These are phyloP conservation scores for Claviceps africana DNA, from an alignment of 2,329 filamentous ascomycete species.

Conservation along the genomic window DNA sequence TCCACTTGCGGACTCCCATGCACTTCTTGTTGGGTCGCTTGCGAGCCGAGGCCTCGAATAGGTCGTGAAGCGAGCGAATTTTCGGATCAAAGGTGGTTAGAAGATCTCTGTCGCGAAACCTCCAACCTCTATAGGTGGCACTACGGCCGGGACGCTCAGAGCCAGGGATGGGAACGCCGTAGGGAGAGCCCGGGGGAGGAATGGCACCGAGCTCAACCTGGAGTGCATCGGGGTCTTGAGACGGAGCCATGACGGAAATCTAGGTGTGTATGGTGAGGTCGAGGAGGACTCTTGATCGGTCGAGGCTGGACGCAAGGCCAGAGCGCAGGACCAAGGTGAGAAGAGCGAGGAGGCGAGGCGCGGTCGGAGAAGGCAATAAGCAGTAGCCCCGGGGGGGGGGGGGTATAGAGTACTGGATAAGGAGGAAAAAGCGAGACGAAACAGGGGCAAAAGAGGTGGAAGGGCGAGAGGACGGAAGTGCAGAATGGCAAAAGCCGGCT, in stretches of 20 bases:
- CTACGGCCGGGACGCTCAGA: conserved; percentile 59
- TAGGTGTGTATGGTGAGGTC: not conserved
- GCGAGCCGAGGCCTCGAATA: conserved; percentile 57
- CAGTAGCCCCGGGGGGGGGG: not conserved
- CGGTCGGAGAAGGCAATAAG: not conserved
- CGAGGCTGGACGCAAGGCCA: not conserved
- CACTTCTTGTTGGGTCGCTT: conserved; percentile 54
- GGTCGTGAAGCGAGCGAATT: conserved; percentile 60
- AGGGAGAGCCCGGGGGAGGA: conserved; percentile 63
- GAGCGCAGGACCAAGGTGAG: not conserved
- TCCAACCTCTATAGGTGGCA: conserved; percentile 72
- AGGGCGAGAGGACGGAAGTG: not conserved
- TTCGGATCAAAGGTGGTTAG: conserved; percentile 59
- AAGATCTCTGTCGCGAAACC: conserved; percentile 55
- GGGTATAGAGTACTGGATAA: not conserved
- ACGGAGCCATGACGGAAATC: conserved; percentile 16
- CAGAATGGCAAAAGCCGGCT: not conserved
- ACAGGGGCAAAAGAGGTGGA: not conserved
- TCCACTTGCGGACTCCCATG: conserved; percentile 70
- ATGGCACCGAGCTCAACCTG: conserved; percentile 41
- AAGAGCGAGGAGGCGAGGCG: not conserved
- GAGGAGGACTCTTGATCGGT: conserved; percentile 2
- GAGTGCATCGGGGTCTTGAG: conserved; percentile 22
- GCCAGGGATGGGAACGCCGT: conserved; percentile 64
- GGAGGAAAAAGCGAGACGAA: not conserved